These are phyloP conservation scores for Metrosideros polymorpha DNA, from an alignment of 441 rosid species.

Conservation along the genomic window DNA sequence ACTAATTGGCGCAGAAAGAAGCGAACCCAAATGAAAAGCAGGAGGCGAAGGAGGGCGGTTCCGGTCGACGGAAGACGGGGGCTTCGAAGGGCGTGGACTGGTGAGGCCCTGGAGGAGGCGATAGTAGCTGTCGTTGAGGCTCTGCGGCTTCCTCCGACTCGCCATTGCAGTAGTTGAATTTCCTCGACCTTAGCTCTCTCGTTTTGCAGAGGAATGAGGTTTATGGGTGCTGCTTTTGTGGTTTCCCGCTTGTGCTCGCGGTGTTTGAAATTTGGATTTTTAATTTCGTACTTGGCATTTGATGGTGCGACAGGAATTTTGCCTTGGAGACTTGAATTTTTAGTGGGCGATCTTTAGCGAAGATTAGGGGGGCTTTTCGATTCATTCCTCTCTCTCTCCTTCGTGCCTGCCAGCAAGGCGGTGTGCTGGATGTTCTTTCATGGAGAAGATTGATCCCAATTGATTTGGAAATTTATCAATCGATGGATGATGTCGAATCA, in stretches of 20 bases:
- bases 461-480: background rate
- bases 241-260: background rate
- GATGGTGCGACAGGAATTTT: background rate
- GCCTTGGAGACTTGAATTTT: background rate
- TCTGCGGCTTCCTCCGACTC: constrained; percentile 41
- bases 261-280: background rate
- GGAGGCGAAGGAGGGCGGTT: constrained; percentile 18
- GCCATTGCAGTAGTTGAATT: constrained; percentile 26
- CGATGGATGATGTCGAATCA: background rate
- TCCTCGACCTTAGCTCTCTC: background rate
- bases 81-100: constrained; percentile 23
- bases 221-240: background rate
- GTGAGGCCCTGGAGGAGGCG: constrained; percentile 64
- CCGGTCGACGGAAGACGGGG: background rate
- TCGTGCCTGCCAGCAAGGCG: background rate
- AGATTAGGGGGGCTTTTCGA: background rate
- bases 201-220: background rate
- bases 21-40: constrained; percentile 6
- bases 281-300: background rate
- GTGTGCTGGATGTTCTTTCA: background rate
- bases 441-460: background rate
- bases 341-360: background rate
- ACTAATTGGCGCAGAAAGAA: background rate
- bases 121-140: constrained; percentile 67
- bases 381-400: background rate